Conservation (phyloP, 208 protist genomes). For the Wallacemonas sp. region DNA sequence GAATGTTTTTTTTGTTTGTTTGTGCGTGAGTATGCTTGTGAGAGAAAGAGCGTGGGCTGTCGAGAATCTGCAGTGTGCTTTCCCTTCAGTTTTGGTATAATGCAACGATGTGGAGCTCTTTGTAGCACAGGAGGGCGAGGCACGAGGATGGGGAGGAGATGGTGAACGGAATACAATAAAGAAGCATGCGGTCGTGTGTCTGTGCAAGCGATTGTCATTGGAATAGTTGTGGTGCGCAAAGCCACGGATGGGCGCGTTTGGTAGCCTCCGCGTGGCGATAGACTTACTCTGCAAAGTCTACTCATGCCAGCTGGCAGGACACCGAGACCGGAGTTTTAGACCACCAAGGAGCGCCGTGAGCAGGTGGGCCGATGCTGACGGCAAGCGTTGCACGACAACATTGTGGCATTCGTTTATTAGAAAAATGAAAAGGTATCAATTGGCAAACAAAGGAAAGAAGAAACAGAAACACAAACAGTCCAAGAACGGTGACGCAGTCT, state of each 20-base stretch:
- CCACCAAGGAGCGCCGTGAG: too few relatives aligned
- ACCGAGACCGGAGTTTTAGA: too few relatives aligned
- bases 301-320: too few relatives aligned
- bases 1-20: neutral
- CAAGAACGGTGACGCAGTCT: neutral
- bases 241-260: neutral
- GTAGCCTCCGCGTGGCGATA: neutral
- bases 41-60: too few relatives aligned
- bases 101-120: neutral
- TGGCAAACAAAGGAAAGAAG: neutral
- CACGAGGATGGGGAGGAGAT: too few relatives aligned
- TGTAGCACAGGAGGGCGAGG: neutral
- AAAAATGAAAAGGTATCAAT: neutral
- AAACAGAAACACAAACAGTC: neutral
- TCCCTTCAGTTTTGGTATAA: too few relatives aligned
- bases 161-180: too few relatives aligned
- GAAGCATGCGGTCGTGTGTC: neutral
- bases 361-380: too few relatives aligned
- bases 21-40: neutral
- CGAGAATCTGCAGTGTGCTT: too few relatives aligned
- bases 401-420: neutral
- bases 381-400: too few relatives aligned
- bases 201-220: neutral
- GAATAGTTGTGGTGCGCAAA: neutral
- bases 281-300: too few relatives aligned